phyloP scores from a whole-genome alignment of 148 eudicot species.

The Gaultheria prostrata region DNA sequence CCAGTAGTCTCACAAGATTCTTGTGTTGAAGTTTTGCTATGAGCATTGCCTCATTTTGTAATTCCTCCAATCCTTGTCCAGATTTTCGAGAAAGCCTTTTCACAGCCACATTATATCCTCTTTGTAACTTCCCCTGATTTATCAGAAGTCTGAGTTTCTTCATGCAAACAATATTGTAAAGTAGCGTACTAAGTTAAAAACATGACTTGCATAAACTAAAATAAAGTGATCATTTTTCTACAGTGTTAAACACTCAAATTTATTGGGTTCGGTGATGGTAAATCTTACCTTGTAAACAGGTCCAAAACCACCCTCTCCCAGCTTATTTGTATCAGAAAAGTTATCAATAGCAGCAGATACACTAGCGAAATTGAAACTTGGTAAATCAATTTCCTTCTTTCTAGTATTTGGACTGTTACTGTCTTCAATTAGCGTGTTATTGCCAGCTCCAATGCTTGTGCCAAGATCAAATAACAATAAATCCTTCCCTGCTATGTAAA shows the following conservation, averaged over 20 bases:
- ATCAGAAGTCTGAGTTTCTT: background rate
- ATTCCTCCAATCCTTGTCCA: slow-evolving; percentile 9
- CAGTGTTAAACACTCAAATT: background rate
- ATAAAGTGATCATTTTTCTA: too few relatives aligned
- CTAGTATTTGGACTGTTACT: background rate
- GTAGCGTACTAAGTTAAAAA: background rate
- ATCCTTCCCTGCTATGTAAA: background rate
- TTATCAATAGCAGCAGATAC: background rate
- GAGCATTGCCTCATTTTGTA: background rate
- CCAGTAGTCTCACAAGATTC: slow-evolving; percentile 14
- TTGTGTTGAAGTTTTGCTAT: slow-evolving; percentile 14
- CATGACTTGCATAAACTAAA: background rate
- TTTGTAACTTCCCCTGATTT: background rate
- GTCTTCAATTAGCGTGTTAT: background rate
- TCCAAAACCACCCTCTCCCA: background rate
- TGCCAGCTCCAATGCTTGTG: background rate
- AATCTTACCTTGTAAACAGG: background rate
- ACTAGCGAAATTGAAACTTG: background rate
- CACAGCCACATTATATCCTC: background rate
- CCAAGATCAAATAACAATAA: background rate
- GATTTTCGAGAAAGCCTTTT: background rate
- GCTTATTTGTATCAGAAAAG: slow-evolving; percentile 8
- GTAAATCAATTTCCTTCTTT: background rate
- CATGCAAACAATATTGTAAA: background rate
- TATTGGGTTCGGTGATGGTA: too few relatives aligned